Evolutionary conservation across 2,329 filamentous ascomycete genomes (phyloP), one percentile per base, ranked within the genome.

Genomic region (Cordyceps cateniannulata): DNA sequence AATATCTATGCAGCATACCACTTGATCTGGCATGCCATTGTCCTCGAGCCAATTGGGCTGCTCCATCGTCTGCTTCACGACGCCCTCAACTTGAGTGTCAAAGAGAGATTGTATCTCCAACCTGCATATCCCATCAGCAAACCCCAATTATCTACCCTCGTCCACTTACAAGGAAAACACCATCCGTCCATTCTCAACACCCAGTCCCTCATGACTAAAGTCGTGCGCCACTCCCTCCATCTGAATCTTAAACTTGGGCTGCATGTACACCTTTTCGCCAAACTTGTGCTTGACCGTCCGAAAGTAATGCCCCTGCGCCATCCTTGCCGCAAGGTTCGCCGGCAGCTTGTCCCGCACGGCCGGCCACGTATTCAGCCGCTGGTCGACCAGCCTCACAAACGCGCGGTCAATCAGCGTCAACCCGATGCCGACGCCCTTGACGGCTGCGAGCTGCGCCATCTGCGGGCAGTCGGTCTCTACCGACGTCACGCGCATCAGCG

Each of bases 401-500:
- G 73, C 70, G 18, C 70, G 69, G 61, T 80, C 78, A 54, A 81
- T 79, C n/a, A 80, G 68, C 0, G 76, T 75, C 0, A 76, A 74
- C 0, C 78, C 77, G 25, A 80, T 77, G 0, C 77, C 77, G 5
- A 79, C 70, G n/a, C 78, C 78, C 18, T 73, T 73, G 9, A 81
- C 77, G 7, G 71, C 69, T 0, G 70, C 66, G 16, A 76, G 69
- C 55, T 75, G 70, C 6, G 71, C 67, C 60, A 76, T 66, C 20
- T 70, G 69, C 3, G 71, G 71, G 20, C 63, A 66, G 1, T 62
- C 55, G 1, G 62, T 48, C 20, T 72, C 64, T 0, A 64, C 70
- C 54, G 65, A 75, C 22, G 65, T 69, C n/a, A 77, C 71, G 22
- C 76, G 70, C 71, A 79, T 77, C 16, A 79, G 66, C 0, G 77